Conservation (phyloP, 106 monocot genomes). For the Hemerocallis citrina region DNA sequence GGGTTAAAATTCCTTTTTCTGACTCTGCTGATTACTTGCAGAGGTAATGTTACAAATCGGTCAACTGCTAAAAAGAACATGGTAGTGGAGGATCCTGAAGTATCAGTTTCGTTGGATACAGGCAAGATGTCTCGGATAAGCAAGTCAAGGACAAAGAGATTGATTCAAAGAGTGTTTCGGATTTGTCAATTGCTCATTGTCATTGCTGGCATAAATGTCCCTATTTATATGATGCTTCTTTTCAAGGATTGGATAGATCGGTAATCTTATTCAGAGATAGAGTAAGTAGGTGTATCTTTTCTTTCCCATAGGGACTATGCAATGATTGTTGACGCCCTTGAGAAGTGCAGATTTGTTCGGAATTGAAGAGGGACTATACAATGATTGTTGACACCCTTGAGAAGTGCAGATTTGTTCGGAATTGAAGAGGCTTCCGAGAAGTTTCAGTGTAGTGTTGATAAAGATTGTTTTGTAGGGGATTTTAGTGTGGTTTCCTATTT, state of each 20-base stretch:
- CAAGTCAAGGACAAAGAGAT: constrained; percentile 34
- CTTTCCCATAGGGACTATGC: not conserved
- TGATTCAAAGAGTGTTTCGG: constrained; percentile 47
- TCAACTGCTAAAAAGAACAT: constrained; percentile 57
- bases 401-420: no score
- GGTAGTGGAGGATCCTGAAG: constrained; percentile 22
- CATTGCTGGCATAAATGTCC: constrained; percentile 67
- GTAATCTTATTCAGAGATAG: no score
- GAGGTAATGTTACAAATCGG: constrained; percentile 55
- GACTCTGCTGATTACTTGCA: constrained; percentile 8
- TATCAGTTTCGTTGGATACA: constrained; percentile 39
- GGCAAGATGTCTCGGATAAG: constrained; percentile 20
- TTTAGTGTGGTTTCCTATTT: no score
- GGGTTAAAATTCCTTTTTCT: not conserved
- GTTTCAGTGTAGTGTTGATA: no score
- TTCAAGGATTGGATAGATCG: constrained; percentile 92
- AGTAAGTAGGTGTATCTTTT: not conserved
- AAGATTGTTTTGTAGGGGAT: no score
- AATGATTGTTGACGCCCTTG: not conserved
- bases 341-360: no score
- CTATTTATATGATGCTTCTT: constrained; percentile 90
- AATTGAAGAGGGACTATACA: not conserved
- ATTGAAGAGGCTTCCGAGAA: no score
- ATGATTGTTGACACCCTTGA: not conserved
- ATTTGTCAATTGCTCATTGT: constrained; percentile 36